Evolutionary conservation across 139 green algal genomes (phyloP), one percentile per base, ranked within the genome.

Genomic region (Yamagishiella unicocca): DNA sequence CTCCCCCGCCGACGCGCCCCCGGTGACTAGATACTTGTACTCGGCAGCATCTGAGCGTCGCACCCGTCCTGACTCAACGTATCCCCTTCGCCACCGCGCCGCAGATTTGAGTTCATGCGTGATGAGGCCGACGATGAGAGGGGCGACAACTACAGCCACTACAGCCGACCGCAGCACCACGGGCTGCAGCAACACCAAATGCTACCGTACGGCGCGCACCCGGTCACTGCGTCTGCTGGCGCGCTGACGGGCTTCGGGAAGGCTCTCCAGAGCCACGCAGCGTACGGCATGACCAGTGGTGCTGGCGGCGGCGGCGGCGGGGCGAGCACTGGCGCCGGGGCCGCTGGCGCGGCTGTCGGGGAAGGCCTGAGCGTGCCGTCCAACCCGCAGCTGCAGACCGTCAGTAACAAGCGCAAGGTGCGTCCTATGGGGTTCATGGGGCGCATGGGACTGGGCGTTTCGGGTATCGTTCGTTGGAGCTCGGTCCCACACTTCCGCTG

Each of bases 91-190:
- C n/a, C n/a, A n/a, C n/a, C n/a, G n/a, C 21, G 25, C 6, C 24
- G 22, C 33, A 86, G 80, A 43, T 86, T 86, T 25, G 80, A 78
- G 43, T 38, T 86, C 2, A 64, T 86, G 17, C 80, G 80, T 2
- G 80, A 77, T 3, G 79, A 85, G 7, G 29, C 31, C 61, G 80
- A 86, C 1, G 80, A 86, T 29, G 80, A 86, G 43, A 38, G 35
- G 0, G 80, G 64, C 24, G 80, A 86, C 80, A 86, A 86, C 61
- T 86, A 86, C 80, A 78, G 64, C 80, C 80, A 86, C 61, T 77
- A 78, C 80, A 78, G 62, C 80, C 80, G 80, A 0, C 62, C 80
- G 19, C 43, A 77, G 31, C 54, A n/a, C 25, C 54, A 55, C 31
- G 43, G 7, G 27, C 43, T 31, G 8, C 43, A 64, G 7, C 73